These are phyloP conservation scores for Zymoseptoria ardabiliae DNA, from an alignment of 2,329 filamentous ascomycete species.

Conservation along the genomic window DNA sequence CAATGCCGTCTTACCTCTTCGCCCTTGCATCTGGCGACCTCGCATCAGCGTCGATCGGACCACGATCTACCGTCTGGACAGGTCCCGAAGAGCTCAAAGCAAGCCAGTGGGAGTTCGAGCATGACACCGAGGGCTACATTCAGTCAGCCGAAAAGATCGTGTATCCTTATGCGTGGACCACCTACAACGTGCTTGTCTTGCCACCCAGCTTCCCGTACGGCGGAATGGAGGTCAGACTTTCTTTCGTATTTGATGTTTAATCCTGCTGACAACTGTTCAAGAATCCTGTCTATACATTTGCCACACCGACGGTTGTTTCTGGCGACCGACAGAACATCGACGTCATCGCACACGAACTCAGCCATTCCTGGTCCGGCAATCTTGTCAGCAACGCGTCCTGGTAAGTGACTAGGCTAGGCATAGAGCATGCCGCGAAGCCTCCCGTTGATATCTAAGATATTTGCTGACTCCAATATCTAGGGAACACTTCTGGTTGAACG, in stretches of 20 bases:
- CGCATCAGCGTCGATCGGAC: slow-evolving; percentile 75
- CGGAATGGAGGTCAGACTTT: slow-evolving; percentile 5
- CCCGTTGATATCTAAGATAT: neutral
- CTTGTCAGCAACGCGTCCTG: slow-evolving; percentile 70
- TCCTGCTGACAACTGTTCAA: slow-evolving; percentile 67
- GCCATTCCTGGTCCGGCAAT: slow-evolving; percentile 82
- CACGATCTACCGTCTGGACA: slow-evolving; percentile 74
- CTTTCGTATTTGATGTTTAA: slow-evolving; percentile 57
- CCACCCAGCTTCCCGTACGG: slow-evolving; percentile 88
- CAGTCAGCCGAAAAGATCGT: slow-evolving; percentile 72
- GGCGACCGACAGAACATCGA: slow-evolving; percentile 80
- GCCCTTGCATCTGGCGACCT: slow-evolving; percentile 84
- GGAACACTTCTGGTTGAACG: slow-evolving; percentile 59
- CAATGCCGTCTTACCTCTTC: slow-evolving; percentile 90
- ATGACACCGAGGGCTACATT: slow-evolving; percentile 87
- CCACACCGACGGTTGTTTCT: slow-evolving; percentile 87
- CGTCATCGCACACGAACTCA: slow-evolving; percentile 82
- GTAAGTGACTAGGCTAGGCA: slow-evolving; percentile 25
- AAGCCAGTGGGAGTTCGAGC: slow-evolving; percentile 86
- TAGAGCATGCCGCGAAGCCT: neutral
- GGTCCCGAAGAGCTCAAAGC: slow-evolving; percentile 78
- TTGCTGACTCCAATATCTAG: neutral
- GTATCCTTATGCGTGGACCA: slow-evolving; percentile 86
- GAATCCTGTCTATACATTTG: slow-evolving; percentile 90
- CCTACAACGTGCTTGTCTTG: slow-evolving; percentile 87